A percentile compares a stretch with the other conserved stretches of the same genome.
phyloP scores from a whole-genome alignment of 352 stramenopile genomes.

The Pythium apleroticum region DNA sequence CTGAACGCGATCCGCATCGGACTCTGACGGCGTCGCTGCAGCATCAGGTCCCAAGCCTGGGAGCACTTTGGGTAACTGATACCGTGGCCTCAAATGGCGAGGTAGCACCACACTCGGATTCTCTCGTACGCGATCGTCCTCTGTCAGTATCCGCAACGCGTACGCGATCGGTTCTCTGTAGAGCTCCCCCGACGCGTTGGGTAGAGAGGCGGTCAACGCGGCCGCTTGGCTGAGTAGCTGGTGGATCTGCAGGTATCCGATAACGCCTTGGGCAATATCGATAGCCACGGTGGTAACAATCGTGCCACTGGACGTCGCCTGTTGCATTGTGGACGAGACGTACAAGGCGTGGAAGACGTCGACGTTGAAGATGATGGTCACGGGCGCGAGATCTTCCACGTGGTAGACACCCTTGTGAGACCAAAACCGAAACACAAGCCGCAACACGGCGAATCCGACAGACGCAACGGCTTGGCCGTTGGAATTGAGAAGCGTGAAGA shows the following conservation, averaged over 20 bases:
- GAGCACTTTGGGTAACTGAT: neutral
- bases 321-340: conserved; percentile 20
- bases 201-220: neutral
- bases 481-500: neutral
- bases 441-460: conserved; percentile 1
- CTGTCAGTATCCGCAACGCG: neutral
- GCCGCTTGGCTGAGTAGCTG: neutral
- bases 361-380: conserved; percentile 13
- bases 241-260: neutral
- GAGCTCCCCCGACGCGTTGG: neutral
- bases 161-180: neutral
- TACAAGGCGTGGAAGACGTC: conserved; percentile 24
- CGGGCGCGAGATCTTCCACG: conserved; percentile 10
- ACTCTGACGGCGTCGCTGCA: neutral
- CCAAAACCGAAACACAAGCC: conserved; percentile 11
- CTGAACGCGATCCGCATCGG: neutral
- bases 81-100: neutral
- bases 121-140: neutral
- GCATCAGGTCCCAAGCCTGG: neutral
- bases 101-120: neutral
- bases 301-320: neutral
- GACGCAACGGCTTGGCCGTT: neutral
- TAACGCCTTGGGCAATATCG: neutral
- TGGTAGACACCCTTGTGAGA: neutral
- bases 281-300: conserved; percentile 2